Base-by-base conservation (phyloP, 2,329 filamentous ascomycete genomes). In the Cercospora canescens region DNA sequence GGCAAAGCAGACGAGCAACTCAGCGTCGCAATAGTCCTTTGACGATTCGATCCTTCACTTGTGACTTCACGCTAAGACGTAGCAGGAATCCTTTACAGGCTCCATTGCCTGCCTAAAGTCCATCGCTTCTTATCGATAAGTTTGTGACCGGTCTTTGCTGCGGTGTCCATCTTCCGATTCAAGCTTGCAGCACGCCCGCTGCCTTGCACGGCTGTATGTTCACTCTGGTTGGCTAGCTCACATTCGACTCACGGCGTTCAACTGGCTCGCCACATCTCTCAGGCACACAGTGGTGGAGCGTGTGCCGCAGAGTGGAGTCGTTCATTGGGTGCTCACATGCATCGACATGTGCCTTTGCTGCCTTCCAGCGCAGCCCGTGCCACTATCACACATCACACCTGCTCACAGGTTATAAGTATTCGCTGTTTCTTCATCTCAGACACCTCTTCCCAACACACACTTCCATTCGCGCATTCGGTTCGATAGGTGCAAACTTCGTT, bases 31-130 rank as follows among this genome's bases (percentile, higher is more conserved):
- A 21, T 21, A 50, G 6, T 50, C 45, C n/a, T n/a, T n/a, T n/a
- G n/a, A n/a, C n/a, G n/a, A n/a, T n/a, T n/a, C n/a, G n/a, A n/a
- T n/a, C n/a, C n/a, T n/a, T n/a, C n/a, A n/a, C n/a, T n/a, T n/a
- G n/a, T n/a, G n/a, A 50, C 45, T 21, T 50, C 4, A 21, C 45
- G 45, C 45, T 50, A 50, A 50, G 45, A 50, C 45, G 57, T 11
- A 26, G 58, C 58, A 9, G 41, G 30, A 28, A 50, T 52, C 59
- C 28, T 61, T 61, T 41, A 52, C n/a, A 61, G 59, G 59, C 59
- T 52, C 59, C 59, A 61, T 32, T 16, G 59, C 59, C 59, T 61
- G 59, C 59, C 59, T 61, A 37, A 6, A 50, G 28, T 55, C 30
- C 8, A 16, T 32, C 52, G 11, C 8, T 24, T 3, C 41, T 60